phyloP scores from a whole-genome alignment of 495 filamentous ascomycete species.

The Trichocladium uniseriatum region DNA sequence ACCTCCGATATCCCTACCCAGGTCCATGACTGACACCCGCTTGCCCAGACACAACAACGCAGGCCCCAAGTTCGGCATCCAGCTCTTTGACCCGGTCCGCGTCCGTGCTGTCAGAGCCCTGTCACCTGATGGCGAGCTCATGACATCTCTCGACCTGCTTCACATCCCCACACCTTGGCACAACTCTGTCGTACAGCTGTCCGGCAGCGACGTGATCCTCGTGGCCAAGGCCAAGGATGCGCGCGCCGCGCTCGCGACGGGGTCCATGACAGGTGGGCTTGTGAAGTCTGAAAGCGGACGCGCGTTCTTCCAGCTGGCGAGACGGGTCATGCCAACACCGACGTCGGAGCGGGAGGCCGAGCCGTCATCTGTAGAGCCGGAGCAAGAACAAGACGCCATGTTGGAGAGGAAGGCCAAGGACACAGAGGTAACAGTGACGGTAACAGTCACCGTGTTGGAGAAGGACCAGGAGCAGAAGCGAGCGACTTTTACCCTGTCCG shows the following conservation, averaged over 20 bases:
- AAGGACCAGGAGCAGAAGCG: neutral
- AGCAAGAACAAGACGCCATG: too few species aligned
- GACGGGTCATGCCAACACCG: neutral
- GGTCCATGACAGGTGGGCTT: slow-evolving; percentile 2
- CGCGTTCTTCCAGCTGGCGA: slow-evolving; percentile 6
- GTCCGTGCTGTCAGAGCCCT: slow-evolving; percentile 8
- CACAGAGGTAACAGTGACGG: neutral
- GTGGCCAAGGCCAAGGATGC: slow-evolving; percentile 15
- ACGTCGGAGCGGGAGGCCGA: neutral
- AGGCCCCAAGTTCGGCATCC: slow-evolving; percentile 17
- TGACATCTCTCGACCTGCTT: slow-evolving; percentile 13
- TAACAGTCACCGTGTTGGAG: neutral
- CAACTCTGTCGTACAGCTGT: slow-evolving; percentile 11
- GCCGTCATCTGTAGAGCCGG: too few species aligned
- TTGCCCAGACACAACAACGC: slow-evolving; percentile 13
- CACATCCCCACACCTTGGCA: slow-evolving; percentile 18
- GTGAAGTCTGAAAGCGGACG: neutral
- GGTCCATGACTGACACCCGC: too few species aligned
- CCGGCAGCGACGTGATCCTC: slow-evolving; percentile 7
- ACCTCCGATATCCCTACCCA: too few species aligned
- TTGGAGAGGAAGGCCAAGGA: too few species aligned
- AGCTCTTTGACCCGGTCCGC: slow-evolving; percentile 10
- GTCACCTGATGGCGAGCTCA: slow-evolving; percentile 10
- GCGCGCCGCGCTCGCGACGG: slow-evolving; percentile 6
- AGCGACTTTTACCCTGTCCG: neutral